Percentiles rank a stretch among this genome's conserved stretches.
These are phyloP conservation scores for Syzygium malaccense DNA, from an alignment of 441 rosid species.

Conservation along the genomic window DNA sequence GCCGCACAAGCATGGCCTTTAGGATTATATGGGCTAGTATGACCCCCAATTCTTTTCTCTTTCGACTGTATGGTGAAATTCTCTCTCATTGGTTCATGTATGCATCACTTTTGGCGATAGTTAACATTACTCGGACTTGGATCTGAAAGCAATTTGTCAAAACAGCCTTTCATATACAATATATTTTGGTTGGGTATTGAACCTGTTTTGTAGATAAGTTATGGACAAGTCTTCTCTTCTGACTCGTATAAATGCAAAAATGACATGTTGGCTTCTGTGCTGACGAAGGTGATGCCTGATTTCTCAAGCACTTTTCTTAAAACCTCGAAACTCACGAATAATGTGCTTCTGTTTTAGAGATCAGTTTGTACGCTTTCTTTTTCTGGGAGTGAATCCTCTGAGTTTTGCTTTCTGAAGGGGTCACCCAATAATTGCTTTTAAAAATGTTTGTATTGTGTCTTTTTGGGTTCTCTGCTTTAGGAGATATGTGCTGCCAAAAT, in stretches of 20 bases:
- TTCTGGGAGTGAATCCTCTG: neutral
- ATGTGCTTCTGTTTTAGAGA: neutral
- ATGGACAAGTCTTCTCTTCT: neutral
- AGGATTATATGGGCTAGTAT: conserved; percentile 8
- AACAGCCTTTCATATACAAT: neutral
- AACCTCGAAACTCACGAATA: neutral
- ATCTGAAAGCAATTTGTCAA: neutral
- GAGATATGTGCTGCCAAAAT: neutral
- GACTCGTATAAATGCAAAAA: neutral
- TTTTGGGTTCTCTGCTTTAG: neutral
- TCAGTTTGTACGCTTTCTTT: neutral
- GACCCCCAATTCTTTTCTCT: neutral
- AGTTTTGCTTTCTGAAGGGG: neutral
- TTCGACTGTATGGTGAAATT: neutral
- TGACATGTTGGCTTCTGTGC: neutral
- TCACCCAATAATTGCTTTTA: no score
- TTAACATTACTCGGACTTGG: neutral
- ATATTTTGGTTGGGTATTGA: neutral
- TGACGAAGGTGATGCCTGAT: neutral
- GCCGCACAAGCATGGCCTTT: conserved; percentile 1
- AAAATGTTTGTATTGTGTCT: neutral
- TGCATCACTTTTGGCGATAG: neutral
- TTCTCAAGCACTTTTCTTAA: neutral
- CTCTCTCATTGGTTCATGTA: neutral
- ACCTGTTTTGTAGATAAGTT: neutral